phyloP scores from a whole-genome alignment of 164 flowering plant genomes.

The Dillenia suffruticosa region DNA sequence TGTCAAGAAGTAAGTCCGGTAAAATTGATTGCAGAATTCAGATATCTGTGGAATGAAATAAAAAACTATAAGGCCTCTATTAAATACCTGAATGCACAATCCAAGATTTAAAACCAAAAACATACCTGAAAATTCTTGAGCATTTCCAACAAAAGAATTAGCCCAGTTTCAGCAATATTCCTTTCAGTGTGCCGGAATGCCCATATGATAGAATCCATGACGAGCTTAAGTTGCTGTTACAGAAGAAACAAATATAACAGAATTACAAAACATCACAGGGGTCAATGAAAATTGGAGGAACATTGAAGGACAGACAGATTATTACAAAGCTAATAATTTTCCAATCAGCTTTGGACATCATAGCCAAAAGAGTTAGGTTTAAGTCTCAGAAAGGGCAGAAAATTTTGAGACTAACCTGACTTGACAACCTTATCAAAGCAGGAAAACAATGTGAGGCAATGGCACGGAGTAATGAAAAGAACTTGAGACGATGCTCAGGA shows the following conservation, averaged over 20 bases:
- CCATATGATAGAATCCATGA: conserved; percentile 98
- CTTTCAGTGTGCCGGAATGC: conserved; percentile 98
- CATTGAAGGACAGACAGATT: too few species aligned
- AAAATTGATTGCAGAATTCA: conserved; percentile 93
- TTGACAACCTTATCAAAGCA: conserved; percentile 78
- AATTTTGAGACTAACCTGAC: conserved; percentile 53
- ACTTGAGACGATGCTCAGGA: conserved; percentile 97
- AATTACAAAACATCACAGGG: background rate
- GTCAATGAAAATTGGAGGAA: too few species aligned
- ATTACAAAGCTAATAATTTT: too few species aligned
- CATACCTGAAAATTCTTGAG: conserved; percentile 92
- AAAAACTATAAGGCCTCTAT: background rate
- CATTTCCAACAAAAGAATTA: conserved; percentile 90
- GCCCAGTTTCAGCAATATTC: conserved; percentile 97
- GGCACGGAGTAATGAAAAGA: conserved; percentile 91
- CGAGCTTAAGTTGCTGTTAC: conserved; percentile 85
- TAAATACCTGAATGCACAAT: too few species aligned
- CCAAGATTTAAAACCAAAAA: background rate
- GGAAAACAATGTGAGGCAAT: conserved; percentile 96
- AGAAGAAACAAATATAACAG: conserved; percentile 1
- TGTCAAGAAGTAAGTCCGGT: conserved; percentile 68
- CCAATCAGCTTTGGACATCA: too few species aligned
- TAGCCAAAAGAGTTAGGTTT: background rate
- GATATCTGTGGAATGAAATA: conserved; percentile 50
- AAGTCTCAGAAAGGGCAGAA: background rate